Percentiles rank a stretch among this genome's conserved stretches.
Evolutionary conservation across 805 yeast species (phyloP).

Genomic region (Ogataea kodamae): DNA sequence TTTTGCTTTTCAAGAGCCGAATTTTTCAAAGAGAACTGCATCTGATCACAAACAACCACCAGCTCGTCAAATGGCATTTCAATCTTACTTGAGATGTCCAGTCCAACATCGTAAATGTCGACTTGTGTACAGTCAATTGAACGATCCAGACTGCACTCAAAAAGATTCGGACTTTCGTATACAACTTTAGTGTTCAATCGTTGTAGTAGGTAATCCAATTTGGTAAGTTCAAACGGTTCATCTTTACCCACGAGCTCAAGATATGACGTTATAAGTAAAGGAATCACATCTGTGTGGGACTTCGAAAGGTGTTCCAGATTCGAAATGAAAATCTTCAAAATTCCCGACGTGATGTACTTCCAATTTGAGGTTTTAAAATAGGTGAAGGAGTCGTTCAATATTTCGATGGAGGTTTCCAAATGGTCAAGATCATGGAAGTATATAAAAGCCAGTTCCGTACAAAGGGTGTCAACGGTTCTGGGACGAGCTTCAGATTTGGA

Average conservation of each 20-base stretch:
- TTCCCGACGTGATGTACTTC: conserved; percentile 63
- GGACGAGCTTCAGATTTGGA: conserved; percentile 47
- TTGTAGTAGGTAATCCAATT: conserved; percentile 14
- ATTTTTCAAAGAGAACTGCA: conserved; percentile 17
- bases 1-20: conserved; percentile 10
- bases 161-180: conserved; percentile 32
- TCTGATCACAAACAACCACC: conserved; percentile 14
- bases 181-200: conserved; percentile 13
- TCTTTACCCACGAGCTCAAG: conserved; percentile 31
- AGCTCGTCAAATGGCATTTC: conserved; percentile 18
- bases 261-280: conserved; percentile 38
- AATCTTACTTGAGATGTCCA: conserved; percentile 33
- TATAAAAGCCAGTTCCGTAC: conserved; percentile 74
- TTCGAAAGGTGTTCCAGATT: conserved; percentile 51
- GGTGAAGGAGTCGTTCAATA: conserved; percentile 65
- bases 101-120: conserved; percentile 38
- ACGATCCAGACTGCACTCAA: conserved; percentile 36
- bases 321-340: conserved; percentile 63
- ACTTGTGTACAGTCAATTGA: conserved; percentile 33
- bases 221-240: conserved; percentile 26
- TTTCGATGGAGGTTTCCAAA: conserved; percentile 56
- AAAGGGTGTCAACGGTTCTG: conserved; percentile 67
- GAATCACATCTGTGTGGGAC: conserved; percentile 17
- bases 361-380: conserved; percentile 70
- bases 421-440: conserved; percentile 52